These are phyloP conservation scores for Microstegium vimineum DNA, from an alignment of 176 grass and related monocot genomes.

Conservation along the genomic window DNA sequence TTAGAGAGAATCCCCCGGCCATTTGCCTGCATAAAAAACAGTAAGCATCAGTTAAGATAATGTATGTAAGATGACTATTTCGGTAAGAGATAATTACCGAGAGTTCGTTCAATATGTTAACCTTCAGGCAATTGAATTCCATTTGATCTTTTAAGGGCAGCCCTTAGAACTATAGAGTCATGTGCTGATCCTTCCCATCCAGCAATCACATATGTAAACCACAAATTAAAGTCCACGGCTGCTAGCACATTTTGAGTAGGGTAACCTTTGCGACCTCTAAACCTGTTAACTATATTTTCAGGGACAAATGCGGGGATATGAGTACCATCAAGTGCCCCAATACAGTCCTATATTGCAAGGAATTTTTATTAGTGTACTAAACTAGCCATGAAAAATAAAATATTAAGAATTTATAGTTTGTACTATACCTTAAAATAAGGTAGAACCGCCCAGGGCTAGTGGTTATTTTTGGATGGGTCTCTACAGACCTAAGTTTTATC, in stretches of 20 bases:
- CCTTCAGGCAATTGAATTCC: background rate
- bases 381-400: background rate
- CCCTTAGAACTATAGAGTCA: background rate
- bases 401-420: background rate
- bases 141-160: constrained; percentile 7
- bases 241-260: constrained; percentile 8
- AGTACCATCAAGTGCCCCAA: constrained; percentile 13
- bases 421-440: background rate
- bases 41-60: background rate
- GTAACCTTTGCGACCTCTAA: background rate
- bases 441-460: background rate
- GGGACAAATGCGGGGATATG: background rate
- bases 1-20: background rate
- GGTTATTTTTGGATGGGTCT: background rate
- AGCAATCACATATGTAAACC: constrained; percentile 3
- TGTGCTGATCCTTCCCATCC: background rate
- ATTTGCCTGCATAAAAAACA: no score
- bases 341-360: background rate
- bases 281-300: no score
- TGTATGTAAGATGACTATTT: background rate
- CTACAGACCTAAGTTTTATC: constrained; percentile 2
- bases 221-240: background rate
- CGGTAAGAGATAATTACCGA: background rate
- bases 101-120: background rate
- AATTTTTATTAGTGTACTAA: background rate